Conservation (phyloP, 768 basidiomycete species). For the Cystofilobasidium macerans region DNA sequence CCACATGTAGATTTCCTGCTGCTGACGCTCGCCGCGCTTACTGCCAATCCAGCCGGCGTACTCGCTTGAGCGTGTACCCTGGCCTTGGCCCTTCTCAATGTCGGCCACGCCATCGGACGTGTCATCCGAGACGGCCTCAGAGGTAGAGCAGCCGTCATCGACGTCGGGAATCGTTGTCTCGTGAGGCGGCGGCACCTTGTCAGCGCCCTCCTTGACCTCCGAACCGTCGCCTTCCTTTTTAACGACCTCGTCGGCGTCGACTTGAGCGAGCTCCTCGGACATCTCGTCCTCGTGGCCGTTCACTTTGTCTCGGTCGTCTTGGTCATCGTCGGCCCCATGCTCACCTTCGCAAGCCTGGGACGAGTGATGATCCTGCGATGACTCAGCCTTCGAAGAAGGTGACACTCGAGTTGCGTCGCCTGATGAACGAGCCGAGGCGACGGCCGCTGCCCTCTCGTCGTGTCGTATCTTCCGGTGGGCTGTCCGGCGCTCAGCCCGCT, state of each 20-base stretch:
- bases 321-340: not conserved
- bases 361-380: too few relatives aligned
- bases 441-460: not conserved
- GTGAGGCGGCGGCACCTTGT: not conserved
- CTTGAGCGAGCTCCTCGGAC: not conserved
- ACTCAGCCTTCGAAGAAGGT: too few relatives aligned
- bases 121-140: not conserved
- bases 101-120: conserved; percentile 8
- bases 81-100: conserved; percentile 6
- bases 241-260: not conserved
- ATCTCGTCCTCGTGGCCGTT: not conserved
- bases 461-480: not conserved
- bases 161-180: not conserved
- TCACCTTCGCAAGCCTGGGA: too few relatives aligned
- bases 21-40: conserved; percentile 22
- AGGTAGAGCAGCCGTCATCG: not conserved
- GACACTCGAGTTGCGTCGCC: not conserved
- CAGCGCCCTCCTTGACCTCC: not conserved
- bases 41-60: conserved; percentile 24
- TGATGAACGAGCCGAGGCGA: not conserved
- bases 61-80: not conserved
- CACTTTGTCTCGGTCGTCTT: not conserved
- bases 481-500: not conserved
- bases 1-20: conserved; percentile 27
- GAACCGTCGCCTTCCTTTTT: not conserved